Base-by-base conservation (phyloP, 2,329 filamentous ascomycete genomes). In the Alternaria sp. region DNA sequence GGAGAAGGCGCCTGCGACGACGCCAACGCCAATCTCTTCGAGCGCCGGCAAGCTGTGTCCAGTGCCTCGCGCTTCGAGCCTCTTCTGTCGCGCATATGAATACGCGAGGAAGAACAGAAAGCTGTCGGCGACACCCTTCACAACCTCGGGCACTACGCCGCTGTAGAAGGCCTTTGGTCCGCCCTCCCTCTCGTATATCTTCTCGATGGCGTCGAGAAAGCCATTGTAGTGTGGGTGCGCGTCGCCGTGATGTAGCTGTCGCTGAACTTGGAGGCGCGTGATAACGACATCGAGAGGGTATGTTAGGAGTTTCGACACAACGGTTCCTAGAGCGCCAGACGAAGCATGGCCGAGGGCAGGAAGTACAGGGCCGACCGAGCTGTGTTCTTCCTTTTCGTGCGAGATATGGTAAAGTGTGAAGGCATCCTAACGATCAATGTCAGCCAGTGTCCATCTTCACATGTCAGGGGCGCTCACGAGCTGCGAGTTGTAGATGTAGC, bases 91-190 rank as follows among this genome's bases (percentile, higher is more conserved):
- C 19, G 89, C 70, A 58, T 85, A 86, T 3, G 82, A 91, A 81
- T 97, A 96, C 62, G 92, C 90, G 17, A 95, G 85, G 81, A 96
- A 96, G 83, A 96, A 96, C 55, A 96, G 84, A 76, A 96, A 95
- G 60, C 90, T 92, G 81, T 96, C 93, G 28, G 88, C 78, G 12
- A 85, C 78, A 46, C 80, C 80, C 67, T 85, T 85, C 25, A 78
- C 68, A 1, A 82, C 80, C 69, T 85, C 83, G 9, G 79, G 78
- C 15, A 68, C 65, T 9, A 82, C 73, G 5, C 84, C 83, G 23
- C 79, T 82, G 67, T 85, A 97, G 68, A 97, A 89, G 1, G 90
- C 91, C 55, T 78, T 75, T 17, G 90, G 68, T 4, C 91, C 89
- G n/a, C 92, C 92, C 78, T 93, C 91, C 30, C 86, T 83, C 32